phyloP scores from a whole-genome alignment of 2,329 filamentous ascomycete genomes.

The Curvularia sp. region DNA sequence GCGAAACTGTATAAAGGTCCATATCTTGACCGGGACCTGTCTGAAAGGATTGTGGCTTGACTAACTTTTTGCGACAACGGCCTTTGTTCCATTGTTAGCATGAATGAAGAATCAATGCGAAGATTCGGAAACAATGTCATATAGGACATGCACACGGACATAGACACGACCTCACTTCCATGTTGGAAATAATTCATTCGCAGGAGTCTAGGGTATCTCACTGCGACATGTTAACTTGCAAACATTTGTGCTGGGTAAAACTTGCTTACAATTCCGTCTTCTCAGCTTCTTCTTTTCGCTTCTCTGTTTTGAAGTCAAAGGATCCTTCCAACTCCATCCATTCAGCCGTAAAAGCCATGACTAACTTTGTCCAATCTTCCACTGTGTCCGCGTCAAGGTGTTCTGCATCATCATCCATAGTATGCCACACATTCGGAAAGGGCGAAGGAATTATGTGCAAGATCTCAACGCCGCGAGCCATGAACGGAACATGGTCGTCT shows the following conservation, averaged over 20 bases:
- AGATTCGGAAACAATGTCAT: background rate
- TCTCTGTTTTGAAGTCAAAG: conserved; percentile 36
- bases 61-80: conserved; percentile 1
- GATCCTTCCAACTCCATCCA: conserved; percentile 75
- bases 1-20: background rate
- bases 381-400: conserved; percentile 83
- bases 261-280: conserved; percentile 50
- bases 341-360: conserved; percentile 85
- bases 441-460: conserved; percentile 86
- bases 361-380: conserved; percentile 86
- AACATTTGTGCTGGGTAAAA: conserved; percentile 14
- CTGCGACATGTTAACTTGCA: conserved; percentile 35
- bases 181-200: conserved; percentile 10
- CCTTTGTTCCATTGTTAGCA: conserved; percentile 17
- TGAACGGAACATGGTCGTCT: conserved; percentile 93
- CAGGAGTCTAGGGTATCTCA: conserved; percentile 39
- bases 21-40: conserved; percentile 3
- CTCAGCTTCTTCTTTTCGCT: conserved; percentile 23
- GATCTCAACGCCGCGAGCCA: conserved; percentile 86
- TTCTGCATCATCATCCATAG: conserved; percentile 79
- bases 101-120: background rate
- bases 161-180: background rate
- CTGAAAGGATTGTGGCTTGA: conserved; percentile 3
- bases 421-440: conserved; percentile 89
- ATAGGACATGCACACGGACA: background rate